Conservation (phyloP, 2,329 filamentous ascomycete genomes). For the Talaromyces sp. region DNA sequence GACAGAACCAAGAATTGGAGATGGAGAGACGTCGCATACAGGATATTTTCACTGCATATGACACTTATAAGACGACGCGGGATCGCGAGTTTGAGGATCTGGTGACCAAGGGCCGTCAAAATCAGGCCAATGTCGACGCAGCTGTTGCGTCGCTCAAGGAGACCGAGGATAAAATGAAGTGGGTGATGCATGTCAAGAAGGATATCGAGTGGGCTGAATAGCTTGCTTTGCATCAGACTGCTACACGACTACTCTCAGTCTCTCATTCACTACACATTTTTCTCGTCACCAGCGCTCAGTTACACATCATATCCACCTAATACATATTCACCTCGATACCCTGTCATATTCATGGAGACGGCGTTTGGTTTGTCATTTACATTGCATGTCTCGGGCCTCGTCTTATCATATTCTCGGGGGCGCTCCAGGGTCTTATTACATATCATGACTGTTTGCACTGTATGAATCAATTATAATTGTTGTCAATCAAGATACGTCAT, state of each 20-base stretch:
- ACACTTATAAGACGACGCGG: constrained; percentile 41
- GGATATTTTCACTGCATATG: constrained; percentile 38
- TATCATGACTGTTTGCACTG: not conserved
- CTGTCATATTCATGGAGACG: constrained; percentile 1
- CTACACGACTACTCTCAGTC: not conserved
- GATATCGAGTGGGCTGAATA: constrained; percentile 31
- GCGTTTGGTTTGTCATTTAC: constrained; percentile 11
- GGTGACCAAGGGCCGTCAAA: constrained; percentile 30
- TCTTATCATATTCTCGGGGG: not conserved
- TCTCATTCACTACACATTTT: not conserved
- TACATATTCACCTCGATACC: constrained; percentile 12
- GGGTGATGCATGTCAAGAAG: constrained; percentile 45
- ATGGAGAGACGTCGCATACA: constrained; percentile 40
- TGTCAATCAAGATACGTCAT: not conserved
- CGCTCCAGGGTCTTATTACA: not conserved
- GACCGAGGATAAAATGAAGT: constrained; percentile 46
- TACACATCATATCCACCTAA: not conserved
- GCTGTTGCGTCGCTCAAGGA: constrained; percentile 41
- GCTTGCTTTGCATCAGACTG: not conserved
- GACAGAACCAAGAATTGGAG: constrained; percentile 45
- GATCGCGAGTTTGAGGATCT: constrained; percentile 39
- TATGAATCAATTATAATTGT: not conserved
- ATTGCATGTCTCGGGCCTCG: not conserved
- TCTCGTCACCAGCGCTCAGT: not conserved
- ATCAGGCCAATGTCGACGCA: constrained; percentile 34